phyloP scores from a whole-genome alignment of 1,139 yeast genomes.

The Saccharomycopsis hybrid region DNA sequence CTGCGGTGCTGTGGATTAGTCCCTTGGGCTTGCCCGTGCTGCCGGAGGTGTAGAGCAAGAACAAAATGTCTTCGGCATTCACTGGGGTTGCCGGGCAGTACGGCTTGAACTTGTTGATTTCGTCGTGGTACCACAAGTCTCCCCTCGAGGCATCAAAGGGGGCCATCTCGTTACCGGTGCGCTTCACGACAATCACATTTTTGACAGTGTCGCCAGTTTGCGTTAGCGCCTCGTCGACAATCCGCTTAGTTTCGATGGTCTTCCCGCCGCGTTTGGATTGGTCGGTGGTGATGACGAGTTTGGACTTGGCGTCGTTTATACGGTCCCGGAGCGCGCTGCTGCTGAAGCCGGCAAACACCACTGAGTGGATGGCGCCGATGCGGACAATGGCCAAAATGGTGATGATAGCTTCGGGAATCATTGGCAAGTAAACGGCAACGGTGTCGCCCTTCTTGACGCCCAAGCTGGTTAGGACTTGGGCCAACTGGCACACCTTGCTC shows the following conservation, averaged over 20 bases:
- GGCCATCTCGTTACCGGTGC: constrained; percentile 69
- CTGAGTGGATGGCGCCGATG: constrained; percentile 95
- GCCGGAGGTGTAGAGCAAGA: constrained; percentile 91
- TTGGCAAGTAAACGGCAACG: constrained; percentile 93
- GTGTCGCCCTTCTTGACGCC: constrained; percentile 92
- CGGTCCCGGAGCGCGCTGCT: constrained; percentile 91
- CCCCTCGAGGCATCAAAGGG: constrained; percentile 55
- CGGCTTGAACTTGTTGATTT: constrained; percentile 70
- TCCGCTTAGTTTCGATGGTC: constrained; percentile 82
- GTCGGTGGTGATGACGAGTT: constrained; percentile 89
- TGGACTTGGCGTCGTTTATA: constrained; percentile 80
- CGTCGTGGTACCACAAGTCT: constrained; percentile 94
- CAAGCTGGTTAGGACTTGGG: constrained; percentile 79
- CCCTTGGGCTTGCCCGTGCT: constrained; percentile 99
- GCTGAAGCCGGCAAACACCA: constrained; percentile 94
- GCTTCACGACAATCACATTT: constrained; percentile 77
- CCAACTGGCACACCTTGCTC: constrained; percentile 80
- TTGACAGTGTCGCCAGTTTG: constrained; percentile 65
- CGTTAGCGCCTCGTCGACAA: constrained; percentile 87
- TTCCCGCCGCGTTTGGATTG: constrained; percentile 97
- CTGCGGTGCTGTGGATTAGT: constrained; percentile 92
- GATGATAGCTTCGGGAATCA: constrained; percentile 92
- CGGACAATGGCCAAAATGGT: constrained; percentile 94
- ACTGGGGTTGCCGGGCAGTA: constrained; percentile 86
- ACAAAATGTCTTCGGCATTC: constrained; percentile 86